phyloP scores from a whole-genome alignment of 1,284 basidiomycete species.

The Papiliotrema fonsecae region DNA sequence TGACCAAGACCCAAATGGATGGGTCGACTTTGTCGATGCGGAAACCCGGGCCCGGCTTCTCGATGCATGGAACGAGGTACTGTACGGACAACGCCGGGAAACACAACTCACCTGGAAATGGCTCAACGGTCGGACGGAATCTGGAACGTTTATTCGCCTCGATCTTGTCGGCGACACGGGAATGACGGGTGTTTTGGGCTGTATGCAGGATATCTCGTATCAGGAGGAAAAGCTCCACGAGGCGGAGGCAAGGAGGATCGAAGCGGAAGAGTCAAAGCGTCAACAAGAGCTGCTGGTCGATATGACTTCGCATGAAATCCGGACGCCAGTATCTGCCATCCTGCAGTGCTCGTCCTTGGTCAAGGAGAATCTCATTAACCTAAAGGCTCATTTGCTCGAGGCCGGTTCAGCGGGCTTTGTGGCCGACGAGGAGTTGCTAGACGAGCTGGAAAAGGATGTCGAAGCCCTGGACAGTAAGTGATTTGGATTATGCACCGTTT shows the following conservation, averaged over 20 bases:
- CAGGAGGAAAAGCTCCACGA: slow-evolving; percentile 37
- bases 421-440: slow-evolving; percentile 33
- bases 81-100: slow-evolving; percentile 13
- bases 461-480: slow-evolving; percentile 39
- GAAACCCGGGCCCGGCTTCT: slow-evolving; percentile 11
- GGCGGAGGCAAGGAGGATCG: slow-evolving; percentile 33
- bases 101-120: slow-evolving; percentile 33
- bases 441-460: slow-evolving; percentile 44
- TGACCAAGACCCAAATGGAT: slow-evolving; percentile 13
- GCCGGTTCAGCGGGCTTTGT: slow-evolving; percentile 23
- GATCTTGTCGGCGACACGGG: slow-evolving; percentile 20
- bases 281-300: slow-evolving; percentile 46
- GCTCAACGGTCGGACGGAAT: slow-evolving; percentile 26
- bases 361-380: slow-evolving; percentile 38
- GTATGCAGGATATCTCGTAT: slow-evolving; percentile 36
- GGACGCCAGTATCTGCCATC: slow-evolving; percentile 44
- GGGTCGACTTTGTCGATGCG: slow-evolving; percentile 13
- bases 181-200: slow-evolving; percentile 33
- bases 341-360: slow-evolving; percentile 43
- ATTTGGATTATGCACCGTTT: not conserved
- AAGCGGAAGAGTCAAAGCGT: slow-evolving; percentile 39
- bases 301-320: slow-evolving; percentile 45
- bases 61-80: slow-evolving; percentile 13
- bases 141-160: slow-evolving; percentile 35
- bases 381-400: slow-evolving; percentile 30